A percentile compares a stretch with the other conserved stretches of the same genome.
phyloP scores from a whole-genome alignment of 768 basidiomycete genomes.

The Russula sp. region DNA sequence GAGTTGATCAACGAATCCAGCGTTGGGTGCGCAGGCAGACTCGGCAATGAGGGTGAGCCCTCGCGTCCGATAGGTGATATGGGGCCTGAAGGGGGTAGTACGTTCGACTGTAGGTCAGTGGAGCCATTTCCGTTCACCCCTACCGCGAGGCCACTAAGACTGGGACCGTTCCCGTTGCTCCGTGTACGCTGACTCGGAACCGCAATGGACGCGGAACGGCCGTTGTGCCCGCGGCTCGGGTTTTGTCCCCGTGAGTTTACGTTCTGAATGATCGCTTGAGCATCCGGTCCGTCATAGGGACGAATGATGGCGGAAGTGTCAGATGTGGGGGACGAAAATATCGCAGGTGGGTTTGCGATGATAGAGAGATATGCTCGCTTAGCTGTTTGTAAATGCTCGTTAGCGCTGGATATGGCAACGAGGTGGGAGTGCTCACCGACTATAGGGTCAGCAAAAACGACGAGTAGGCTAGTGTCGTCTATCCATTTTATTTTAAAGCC shows the following conservation, averaged over 20 bases:
- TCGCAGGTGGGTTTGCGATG: slow-evolving; percentile 72
- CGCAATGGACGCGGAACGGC: slow-evolving; percentile 36
- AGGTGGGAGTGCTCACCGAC: slow-evolving; percentile 56
- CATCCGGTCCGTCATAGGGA: slow-evolving; percentile 94
- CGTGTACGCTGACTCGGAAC: slow-evolving; percentile 42
- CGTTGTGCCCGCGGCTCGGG: slow-evolving; percentile 64
- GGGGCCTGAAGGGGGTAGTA: slow-evolving; percentile 2
- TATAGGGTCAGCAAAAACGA: slow-evolving; percentile 88
- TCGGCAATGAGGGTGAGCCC: slow-evolving; percentile 77
- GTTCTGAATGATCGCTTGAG: slow-evolving; percentile 73
- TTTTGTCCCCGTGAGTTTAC: slow-evolving; percentile 66
- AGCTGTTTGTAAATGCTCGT: slow-evolving; percentile 40
- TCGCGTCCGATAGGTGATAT: slow-evolving; percentile 28
- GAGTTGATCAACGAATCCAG: slow-evolving; percentile 80
- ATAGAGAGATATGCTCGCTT: slow-evolving; percentile 93
- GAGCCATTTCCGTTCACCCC: slow-evolving; percentile 28
- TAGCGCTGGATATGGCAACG: slow-evolving; percentile 1
- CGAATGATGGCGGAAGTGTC: slow-evolving; percentile 57
- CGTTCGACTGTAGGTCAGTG: slow-evolving; percentile 4
- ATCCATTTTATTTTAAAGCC: slow-evolving; percentile 99
- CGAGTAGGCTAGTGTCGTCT: slow-evolving; percentile 91
- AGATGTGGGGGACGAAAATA: slow-evolving; percentile 49
- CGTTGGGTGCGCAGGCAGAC: slow-evolving; percentile 74
- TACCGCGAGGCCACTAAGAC: slow-evolving; percentile 18
- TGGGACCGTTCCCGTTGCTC: slow-evolving; percentile 29